phyloP scores from a whole-genome alignment of 2,329 filamentous ascomycete genomes.

The Blumeria graminis region DNA sequence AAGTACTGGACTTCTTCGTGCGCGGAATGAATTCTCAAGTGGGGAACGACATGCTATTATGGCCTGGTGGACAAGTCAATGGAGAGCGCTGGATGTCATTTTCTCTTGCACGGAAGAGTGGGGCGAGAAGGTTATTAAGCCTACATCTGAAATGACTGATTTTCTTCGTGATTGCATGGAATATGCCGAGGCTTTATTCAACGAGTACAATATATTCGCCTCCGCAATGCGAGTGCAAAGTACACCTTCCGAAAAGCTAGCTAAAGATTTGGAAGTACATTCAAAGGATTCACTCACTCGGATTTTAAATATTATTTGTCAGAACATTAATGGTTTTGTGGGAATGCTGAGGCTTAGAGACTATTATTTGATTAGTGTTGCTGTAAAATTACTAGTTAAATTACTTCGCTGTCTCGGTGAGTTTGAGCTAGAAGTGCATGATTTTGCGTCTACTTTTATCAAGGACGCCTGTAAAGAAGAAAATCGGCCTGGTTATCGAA shows the following conservation, averaged over 20 bases:
- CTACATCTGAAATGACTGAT: conserved; percentile 46
- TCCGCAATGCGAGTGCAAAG: conserved; percentile 18
- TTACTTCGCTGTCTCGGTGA: conserved; percentile 62
- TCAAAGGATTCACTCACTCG: conserved; percentile 20
- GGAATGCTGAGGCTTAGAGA: conserved; percentile 84
- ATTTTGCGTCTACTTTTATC: conserved; percentile 34
- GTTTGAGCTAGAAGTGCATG: conserved; percentile 45
- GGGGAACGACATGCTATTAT: conserved; percentile 20
- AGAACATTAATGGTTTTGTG: conserved; percentile 42
- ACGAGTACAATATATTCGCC: conserved; percentile 63
- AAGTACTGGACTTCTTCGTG: conserved; percentile 24
- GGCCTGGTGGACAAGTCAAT: conserved; percentile 66
- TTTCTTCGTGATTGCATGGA: conserved; percentile 93
- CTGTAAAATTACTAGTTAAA: conserved; percentile 63
- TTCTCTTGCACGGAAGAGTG: conserved; percentile 67
- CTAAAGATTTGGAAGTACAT: conserved; percentile 10
- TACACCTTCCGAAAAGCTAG: conserved; percentile 13
- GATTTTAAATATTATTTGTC: conserved; percentile 40
- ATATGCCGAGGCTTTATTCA: conserved; percentile 64
- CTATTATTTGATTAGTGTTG: conserved; percentile 57
- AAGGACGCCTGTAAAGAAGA: conserved; percentile 35
- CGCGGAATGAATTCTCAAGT: conserved; percentile 6
- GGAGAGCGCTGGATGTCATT: conserved; percentile 57
- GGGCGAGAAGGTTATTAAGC: conserved; percentile 37
- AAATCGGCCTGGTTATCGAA: conserved; percentile 31